Evolutionary conservation across 331 rosid species (phyloP).

Genomic region (Quercus tomentella): DNA sequence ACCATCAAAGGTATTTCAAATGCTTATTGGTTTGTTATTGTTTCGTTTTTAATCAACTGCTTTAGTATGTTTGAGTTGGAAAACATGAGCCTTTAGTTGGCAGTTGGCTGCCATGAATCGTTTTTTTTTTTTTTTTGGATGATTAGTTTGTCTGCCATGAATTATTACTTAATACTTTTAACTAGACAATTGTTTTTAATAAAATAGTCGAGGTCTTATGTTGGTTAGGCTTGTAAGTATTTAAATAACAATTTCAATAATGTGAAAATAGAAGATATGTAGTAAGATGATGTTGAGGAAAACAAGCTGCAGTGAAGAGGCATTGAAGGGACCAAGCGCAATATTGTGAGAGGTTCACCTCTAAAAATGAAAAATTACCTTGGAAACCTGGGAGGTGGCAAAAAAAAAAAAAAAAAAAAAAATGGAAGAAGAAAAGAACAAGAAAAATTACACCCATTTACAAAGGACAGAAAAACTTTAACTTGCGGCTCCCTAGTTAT

Average conservation of each 20-base stretch:
- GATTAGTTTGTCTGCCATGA: neutral
- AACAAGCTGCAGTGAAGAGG: neutral
- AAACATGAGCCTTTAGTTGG: neutral
- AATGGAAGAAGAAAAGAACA: neutral
- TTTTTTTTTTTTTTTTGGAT: too few relatives aligned
- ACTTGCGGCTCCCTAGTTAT: neutral
- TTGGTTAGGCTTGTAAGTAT: neutral
- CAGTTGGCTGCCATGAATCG: neutral
- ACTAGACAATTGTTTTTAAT: neutral
- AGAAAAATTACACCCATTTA: neutral
- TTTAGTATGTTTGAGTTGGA: neutral
- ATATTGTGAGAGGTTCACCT: neutral
- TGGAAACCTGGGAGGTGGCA: neutral
- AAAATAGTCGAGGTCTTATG: neutral
- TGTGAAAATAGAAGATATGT: neutral
- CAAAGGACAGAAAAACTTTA: neutral
- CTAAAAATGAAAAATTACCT: neutral
- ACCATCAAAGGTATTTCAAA: slow-evolving; percentile 82
- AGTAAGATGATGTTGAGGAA: neutral
- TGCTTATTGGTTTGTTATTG: neutral
- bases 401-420: too few relatives aligned
- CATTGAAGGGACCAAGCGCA: neutral
- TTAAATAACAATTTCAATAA: neutral
- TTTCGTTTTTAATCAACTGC: neutral
- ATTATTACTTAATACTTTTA: neutral